These are phyloP conservation scores for Hortiboletus campestris DNA, from an alignment of 768 basidiomycete species.

Conservation along the genomic window DNA sequence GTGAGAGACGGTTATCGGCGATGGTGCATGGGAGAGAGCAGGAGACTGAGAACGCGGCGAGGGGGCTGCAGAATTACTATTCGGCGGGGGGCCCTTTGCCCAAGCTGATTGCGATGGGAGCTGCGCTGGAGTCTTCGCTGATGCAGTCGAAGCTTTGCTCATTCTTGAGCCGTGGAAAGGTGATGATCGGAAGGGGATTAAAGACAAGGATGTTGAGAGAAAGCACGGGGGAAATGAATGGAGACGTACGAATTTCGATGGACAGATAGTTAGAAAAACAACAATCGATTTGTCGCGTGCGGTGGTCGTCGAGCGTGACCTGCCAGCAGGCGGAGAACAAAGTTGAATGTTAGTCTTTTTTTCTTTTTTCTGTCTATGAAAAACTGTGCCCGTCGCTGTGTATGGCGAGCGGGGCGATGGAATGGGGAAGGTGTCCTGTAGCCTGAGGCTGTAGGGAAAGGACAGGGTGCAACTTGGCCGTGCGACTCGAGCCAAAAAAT, in stretches of 20 bases:
- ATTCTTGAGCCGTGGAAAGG: slow-evolving; percentile 54
- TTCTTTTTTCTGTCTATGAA: slow-evolving; percentile 40
- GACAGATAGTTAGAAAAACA: slow-evolving; percentile 47
- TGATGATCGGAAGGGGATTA: slow-evolving; percentile 4
- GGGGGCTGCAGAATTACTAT: slow-evolving; percentile 43
- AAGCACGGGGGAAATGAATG: not conserved
- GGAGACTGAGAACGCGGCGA: slow-evolving; percentile 80
- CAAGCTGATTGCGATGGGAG: slow-evolving; percentile 85
- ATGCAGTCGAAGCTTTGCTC: slow-evolving; percentile 85
- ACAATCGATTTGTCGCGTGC: slow-evolving; percentile 57
- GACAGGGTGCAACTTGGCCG: slow-evolving; percentile 34
- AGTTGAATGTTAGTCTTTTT: slow-evolving; percentile 41
- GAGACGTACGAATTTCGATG: slow-evolving; percentile 43
- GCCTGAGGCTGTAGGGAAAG: slow-evolving; percentile 40
- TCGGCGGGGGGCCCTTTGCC: slow-evolving; percentile 83
- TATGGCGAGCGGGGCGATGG: slow-evolving; percentile 33
- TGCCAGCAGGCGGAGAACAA: slow-evolving; percentile 85
- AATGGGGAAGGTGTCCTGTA: slow-evolving; percentile 30
- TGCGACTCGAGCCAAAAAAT: slow-evolving; percentile 35
- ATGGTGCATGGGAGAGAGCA: slow-evolving; percentile 49
- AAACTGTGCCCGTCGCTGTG: slow-evolving; percentile 36
- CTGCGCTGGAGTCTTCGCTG: slow-evolving; percentile 71
- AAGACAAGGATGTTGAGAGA: not conserved
- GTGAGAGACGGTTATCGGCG: slow-evolving; percentile 55
- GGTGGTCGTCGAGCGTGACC: slow-evolving; percentile 86